Conservation (phyloP, 805 yeast species). For the Candida glaebosa region DNA sequence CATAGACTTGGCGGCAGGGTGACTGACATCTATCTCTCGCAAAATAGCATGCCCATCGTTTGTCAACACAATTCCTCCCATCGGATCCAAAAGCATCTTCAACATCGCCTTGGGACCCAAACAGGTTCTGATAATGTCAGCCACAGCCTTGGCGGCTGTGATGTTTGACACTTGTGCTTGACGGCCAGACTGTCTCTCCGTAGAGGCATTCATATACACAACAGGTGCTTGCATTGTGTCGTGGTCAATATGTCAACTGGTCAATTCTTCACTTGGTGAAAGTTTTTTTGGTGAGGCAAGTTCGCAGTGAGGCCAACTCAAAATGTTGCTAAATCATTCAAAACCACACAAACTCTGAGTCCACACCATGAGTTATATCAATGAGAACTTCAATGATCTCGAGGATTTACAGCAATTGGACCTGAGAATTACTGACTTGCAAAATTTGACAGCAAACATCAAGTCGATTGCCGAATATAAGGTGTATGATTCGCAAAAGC, state of each 20-base stretch:
- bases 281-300: constrained; percentile 3
- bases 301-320: neutral
- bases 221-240: constrained; percentile 45
- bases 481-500: neutral
- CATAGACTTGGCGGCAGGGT: constrained; percentile 99
- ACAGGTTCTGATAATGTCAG: constrained; percentile 96
- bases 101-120: constrained; percentile 99
- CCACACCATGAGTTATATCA: constrained; percentile 25
- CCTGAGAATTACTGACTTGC: constrained; percentile 21
- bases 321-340: neutral
- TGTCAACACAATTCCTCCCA: constrained; percentile 93
- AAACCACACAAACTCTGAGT: no score
- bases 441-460: constrained; percentile 11
- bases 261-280: neutral
- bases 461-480: constrained; percentile 8
- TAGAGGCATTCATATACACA: constrained; percentile 62
- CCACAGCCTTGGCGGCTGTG: constrained; percentile 99
- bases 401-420: constrained; percentile 31
- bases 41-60: constrained; percentile 98
- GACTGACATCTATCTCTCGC: constrained; percentile 95
- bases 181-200: constrained; percentile 93
- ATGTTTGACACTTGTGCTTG: constrained; percentile 96
- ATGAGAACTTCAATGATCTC: constrained; percentile 29
- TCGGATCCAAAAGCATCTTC: constrained; percentile 95
- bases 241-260: neutral